A percentile compares a stretch with the other conserved stretches of the same genome.
Evolutionary conservation across 331 rosid species (phyloP).

Genomic region (Stylosanthes scabra): DNA sequence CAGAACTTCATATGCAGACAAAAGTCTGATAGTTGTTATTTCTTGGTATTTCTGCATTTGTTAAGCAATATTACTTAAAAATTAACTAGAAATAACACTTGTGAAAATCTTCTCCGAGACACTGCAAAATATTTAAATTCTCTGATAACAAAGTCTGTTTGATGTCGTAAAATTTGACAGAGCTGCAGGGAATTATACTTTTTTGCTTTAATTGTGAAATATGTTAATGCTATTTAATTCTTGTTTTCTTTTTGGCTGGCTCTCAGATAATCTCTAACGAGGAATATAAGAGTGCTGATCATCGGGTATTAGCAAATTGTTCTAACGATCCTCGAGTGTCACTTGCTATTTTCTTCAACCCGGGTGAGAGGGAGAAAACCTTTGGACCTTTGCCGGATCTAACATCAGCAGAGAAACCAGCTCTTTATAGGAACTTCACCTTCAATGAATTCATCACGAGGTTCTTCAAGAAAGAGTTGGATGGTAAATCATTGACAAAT

Average conservation of each 20-base stretch:
- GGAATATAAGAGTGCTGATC: slow-evolving; percentile 71
- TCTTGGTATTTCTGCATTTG: neutral
- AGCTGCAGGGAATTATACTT: neutral
- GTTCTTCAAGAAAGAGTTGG: slow-evolving; percentile 67
- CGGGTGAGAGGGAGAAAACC: slow-evolving; percentile 51
- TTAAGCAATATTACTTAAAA: too few species aligned
- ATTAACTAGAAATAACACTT: too few species aligned
- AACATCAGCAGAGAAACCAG: slow-evolving; percentile 56
- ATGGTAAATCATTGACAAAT: slow-evolving; percentile 68
- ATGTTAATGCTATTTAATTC: neutral
- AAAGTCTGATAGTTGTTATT: neutral
- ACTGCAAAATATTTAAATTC: too few species aligned
- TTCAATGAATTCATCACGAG: slow-evolving; percentile 56
- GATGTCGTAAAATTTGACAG: neutral
- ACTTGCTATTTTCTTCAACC: slow-evolving; percentile 58
- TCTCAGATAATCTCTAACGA: slow-evolving; percentile 67
- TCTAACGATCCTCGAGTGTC: slow-evolving; percentile 60
- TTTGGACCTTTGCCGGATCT: slow-evolving; percentile 87
- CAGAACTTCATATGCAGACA: neutral
- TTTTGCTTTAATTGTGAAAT: neutral
- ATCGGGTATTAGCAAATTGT: slow-evolving; percentile 75
- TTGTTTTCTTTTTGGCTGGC: neutral
- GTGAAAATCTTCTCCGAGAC: too few species aligned
- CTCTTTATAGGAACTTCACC: slow-evolving; percentile 55
- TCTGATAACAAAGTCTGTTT: neutral